Percentiles rank a stretch among this genome's conserved stretches.
Conservation (phyloP, 306 rosid genomes). For the Cucumis hystrix region DNA sequence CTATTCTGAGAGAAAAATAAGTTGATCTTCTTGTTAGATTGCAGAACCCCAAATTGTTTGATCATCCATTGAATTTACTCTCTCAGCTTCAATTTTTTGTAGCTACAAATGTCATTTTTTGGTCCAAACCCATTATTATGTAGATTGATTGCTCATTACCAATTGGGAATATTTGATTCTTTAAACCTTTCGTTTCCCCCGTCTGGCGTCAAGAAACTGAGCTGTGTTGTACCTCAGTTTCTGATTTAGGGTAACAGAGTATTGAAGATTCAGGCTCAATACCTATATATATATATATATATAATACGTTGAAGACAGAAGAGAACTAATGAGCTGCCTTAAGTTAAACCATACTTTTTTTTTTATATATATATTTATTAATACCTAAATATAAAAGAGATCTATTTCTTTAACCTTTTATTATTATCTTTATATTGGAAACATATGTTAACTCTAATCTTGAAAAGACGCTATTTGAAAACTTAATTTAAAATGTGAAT, state of each 20-base stretch:
- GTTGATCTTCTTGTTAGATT: background rate
- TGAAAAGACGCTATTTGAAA: too few species aligned
- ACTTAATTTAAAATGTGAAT: too few species aligned
- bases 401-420: too few species aligned
- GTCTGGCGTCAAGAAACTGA: background rate
- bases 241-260: background rate
- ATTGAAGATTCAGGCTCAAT: background rate
- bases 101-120: background rate
- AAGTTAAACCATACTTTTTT: too few species aligned
- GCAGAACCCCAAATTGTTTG: background rate
- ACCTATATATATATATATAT: background rate
- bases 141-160: background rate
- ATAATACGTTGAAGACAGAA: too few species aligned
- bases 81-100: background rate
- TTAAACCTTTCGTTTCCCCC: background rate
- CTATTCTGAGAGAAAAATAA: constrained; percentile 51
- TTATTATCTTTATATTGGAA: too few species aligned
- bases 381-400: too few species aligned
- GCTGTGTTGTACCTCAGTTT: background rate
- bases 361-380: too few species aligned
- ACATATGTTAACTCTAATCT: too few species aligned
- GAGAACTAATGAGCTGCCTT: background rate
- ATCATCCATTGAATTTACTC: background rate
- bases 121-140: background rate
- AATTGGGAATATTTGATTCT: background rate